These are phyloP conservation scores for Furculomyces boomerangus DNA, from an alignment of 371 early-diverging fungal species.

Conservation along the genomic window DNA sequence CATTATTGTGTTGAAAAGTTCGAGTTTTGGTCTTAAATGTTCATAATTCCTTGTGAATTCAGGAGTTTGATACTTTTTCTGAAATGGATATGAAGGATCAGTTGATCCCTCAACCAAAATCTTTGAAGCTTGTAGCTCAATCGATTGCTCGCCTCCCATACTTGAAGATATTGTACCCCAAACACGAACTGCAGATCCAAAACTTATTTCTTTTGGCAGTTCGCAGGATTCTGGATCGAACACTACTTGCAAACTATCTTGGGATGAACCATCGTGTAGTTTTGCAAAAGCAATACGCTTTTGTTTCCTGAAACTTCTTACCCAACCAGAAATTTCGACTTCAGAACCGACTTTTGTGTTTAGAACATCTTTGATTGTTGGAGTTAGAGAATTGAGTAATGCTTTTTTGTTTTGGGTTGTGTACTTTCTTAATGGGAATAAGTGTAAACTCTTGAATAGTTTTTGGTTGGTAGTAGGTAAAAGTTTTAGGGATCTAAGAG, in stretches of 20 bases:
- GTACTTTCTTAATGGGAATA: too few relatives aligned
- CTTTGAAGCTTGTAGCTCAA: slow-evolving; percentile 44
- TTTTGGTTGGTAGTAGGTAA: neutral
- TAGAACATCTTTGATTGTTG: neutral
- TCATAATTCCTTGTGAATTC: slow-evolving; percentile 64
- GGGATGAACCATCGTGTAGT: neutral
- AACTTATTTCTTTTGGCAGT: slow-evolving; percentile 21
- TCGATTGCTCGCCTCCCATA: slow-evolving; percentile 48
- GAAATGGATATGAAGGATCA: slow-evolving; percentile 66
- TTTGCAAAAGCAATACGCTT: neutral
- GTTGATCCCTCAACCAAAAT: slow-evolving; percentile 43
- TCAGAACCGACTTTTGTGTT: neutral
- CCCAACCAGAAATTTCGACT: neutral
- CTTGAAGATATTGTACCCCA: slow-evolving; percentile 41
- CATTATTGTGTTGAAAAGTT: slow-evolving; percentile 49
- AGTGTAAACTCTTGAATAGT: neutral
- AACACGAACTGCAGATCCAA: slow-evolving; percentile 53
- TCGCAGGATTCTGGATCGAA: neutral
- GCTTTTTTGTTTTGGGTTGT: neutral
- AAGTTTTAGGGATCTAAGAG: neutral
- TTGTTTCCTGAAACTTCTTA: neutral
- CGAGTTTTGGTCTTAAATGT: slow-evolving; percentile 64
- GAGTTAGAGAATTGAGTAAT: neutral
- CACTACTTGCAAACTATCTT: neutral
- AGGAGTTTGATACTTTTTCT: slow-evolving; percentile 62